These are phyloP conservation scores for Dentipellis sp. DNA, from an alignment of 768 basidiomycete genomes.

Conservation along the genomic window DNA sequence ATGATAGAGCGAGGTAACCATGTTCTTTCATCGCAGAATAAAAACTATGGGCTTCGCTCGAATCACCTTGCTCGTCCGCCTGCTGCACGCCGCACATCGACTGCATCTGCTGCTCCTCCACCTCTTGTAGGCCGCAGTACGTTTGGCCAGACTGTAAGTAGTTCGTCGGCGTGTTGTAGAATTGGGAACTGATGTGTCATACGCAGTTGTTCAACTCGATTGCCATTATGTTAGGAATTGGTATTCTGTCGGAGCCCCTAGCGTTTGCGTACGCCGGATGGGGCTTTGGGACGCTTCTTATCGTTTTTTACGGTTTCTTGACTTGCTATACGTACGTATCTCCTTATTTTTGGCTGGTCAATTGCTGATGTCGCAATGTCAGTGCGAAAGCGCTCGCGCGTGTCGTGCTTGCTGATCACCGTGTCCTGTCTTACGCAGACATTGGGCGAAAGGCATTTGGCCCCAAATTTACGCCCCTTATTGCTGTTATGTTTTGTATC, in stretches of 20 bases:
- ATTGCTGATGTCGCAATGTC: slow-evolving; percentile 1
- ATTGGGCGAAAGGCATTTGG: slow-evolving; percentile 89
- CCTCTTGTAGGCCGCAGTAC: slow-evolving; percentile 12
- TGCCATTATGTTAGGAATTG: slow-evolving; percentile 80
- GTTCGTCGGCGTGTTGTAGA: background rate
- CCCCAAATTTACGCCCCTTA: slow-evolving; percentile 49
- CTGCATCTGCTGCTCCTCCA: background rate
- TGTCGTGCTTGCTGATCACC: slow-evolving; percentile 62
- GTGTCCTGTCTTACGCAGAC: slow-evolving; percentile 77
- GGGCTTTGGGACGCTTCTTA: slow-evolving; percentile 65
- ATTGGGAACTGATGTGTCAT: background rate
- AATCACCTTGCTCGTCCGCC: background rate
- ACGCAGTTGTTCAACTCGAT: slow-evolving; percentile 80
- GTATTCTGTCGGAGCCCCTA: slow-evolving; percentile 82
- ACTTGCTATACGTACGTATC: slow-evolving; percentile 81
- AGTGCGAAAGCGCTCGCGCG: slow-evolving; percentile 84
- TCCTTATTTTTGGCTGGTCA: background rate
- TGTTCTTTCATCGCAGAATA: background rate
- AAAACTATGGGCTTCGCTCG: background rate
- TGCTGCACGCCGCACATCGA: background rate
- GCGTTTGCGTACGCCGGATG: slow-evolving; percentile 92
- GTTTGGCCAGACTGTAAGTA: slow-evolving; percentile 16
- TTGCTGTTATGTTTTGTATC: slow-evolving; percentile 71
- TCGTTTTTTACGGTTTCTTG: slow-evolving; percentile 67
- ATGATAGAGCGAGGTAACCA: background rate